Percentiles rank a stretch among this genome's conserved stretches.
Evolutionary conservation across 176 grass and related monocot species (phyloP).

Genomic region (Cenchrus fungigraminus): DNA sequence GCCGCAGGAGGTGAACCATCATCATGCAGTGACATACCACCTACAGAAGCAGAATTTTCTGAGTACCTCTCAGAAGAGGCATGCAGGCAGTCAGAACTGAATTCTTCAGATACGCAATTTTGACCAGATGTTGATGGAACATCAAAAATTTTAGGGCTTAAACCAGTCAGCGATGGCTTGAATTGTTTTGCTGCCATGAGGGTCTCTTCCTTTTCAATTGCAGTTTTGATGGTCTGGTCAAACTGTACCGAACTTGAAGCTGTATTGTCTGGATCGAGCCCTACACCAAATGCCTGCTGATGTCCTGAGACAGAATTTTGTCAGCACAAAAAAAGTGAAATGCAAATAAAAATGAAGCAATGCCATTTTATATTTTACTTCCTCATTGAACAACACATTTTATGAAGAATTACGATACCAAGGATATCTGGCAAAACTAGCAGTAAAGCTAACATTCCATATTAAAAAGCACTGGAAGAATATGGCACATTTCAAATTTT

Average conservation of each 20-base stretch:
- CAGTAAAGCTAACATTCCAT: neutral
- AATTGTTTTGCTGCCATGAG: neutral
- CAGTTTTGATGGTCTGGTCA: neutral
- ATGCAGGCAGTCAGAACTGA: neutral
- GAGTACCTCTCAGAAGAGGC: constrained; percentile 2
- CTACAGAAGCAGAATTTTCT: constrained; percentile 35
- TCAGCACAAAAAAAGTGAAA: neutral
- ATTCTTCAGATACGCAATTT: neutral
- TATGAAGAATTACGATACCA: neutral
- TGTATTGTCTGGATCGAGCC: neutral
- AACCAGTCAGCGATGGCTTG: neutral
- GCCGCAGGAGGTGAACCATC: constrained; percentile 19
- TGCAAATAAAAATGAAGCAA: neutral
- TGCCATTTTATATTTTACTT: neutral
- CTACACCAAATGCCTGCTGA: neutral
- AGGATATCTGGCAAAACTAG: neutral
- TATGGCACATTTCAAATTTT: too few relatives aligned
- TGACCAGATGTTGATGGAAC: constrained; percentile 32
- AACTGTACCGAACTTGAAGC: neutral
- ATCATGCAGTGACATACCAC: constrained; percentile 7
- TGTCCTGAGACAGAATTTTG: constrained; percentile 7
- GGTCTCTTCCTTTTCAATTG: neutral
- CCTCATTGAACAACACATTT: neutral
- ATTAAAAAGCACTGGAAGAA: neutral
- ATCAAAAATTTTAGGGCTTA: neutral